A percentile compares a stretch with the other conserved stretches of the same genome.
Conservation (phyloP, 1,284 basidiomycete genomes). For the Xanthoconium separans region DNA sequence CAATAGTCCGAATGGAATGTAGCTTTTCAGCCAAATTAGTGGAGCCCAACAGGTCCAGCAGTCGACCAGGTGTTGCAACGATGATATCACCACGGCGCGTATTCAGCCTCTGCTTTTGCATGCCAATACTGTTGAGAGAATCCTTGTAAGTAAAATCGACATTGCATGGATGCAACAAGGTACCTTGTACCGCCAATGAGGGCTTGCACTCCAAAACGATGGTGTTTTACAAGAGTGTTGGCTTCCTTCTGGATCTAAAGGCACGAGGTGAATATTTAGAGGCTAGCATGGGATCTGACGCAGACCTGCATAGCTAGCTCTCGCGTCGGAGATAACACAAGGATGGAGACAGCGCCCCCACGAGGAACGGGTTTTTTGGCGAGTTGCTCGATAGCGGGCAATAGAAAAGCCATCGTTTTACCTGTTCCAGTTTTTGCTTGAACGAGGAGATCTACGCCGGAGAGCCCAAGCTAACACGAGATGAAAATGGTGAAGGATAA, state of each 20-base stretch:
- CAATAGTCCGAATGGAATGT: constrained; percentile 68
- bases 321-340: constrained; percentile 86
- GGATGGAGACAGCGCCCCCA: constrained; percentile 37
- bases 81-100: constrained; percentile 68
- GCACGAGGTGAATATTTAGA: background rate
- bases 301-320: constrained; percentile 84
- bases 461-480: constrained; percentile 31
- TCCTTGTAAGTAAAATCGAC: constrained; percentile 1
- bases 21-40: constrained; percentile 29
- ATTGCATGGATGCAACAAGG: background rate
- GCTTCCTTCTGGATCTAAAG: constrained; percentile 65
- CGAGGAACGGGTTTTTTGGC: constrained; percentile 25
- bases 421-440: constrained; percentile 51
- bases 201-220: constrained; percentile 38
- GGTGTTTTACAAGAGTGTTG: constrained; percentile 64
- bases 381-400: constrained; percentile 84
- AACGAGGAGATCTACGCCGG: constrained; percentile 41
- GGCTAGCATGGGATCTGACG: background rate
- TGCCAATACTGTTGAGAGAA: constrained; percentile 16
- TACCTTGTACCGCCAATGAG: constrained; percentile 58
- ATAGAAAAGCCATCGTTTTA: constrained; percentile 84
- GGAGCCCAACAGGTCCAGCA: constrained; percentile 76
- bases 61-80: constrained; percentile 87
- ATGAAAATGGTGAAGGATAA: constrained; percentile 7
- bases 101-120: constrained; percentile 39